Evolutionary conservation across 345 rosid species (phyloP).

Genomic region (Gossypium arboreum): DNA sequence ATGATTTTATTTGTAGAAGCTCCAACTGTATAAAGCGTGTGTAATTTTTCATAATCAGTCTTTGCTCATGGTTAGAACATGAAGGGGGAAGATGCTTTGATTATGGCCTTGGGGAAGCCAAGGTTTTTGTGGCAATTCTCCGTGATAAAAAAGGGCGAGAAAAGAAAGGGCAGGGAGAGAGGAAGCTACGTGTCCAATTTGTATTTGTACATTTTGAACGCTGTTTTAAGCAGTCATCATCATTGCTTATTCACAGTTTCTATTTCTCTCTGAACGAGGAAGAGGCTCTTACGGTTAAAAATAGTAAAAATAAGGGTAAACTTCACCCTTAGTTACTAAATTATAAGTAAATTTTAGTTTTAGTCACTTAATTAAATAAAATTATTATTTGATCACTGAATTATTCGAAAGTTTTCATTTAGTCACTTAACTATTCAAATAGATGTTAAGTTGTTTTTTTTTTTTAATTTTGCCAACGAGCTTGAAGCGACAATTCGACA

Average conservation of each 20-base stretch:
- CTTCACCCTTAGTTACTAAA: too few species aligned
- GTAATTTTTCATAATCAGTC: conserved; percentile 5
- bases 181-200: background rate
- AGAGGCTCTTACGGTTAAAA: too few species aligned
- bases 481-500: too few species aligned
- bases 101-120: conserved; percentile 15
- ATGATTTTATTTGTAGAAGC: background rate
- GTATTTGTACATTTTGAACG: conserved; percentile 16
- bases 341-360: too few species aligned
- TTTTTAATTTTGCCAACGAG: too few species aligned
- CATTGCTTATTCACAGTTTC: background rate
- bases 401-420: too few species aligned
- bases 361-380: too few species aligned
- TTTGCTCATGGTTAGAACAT: background rate
- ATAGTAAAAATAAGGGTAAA: too few species aligned
- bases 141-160: background rate
- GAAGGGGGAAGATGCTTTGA: conserved; percentile 21
- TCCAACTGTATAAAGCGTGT: background rate
- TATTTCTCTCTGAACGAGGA: too few species aligned
- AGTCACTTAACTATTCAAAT: too few species aligned
- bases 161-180: background rate
- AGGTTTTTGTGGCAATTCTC: conserved; percentile 24
- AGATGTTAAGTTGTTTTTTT: too few species aligned
- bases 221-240: conserved; percentile 12
- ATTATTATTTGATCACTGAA: too few species aligned